A percentile compares a stretch with the other conserved stretches of the same genome.
Evolutionary conservation across 768 basidiomycete species (phyloP).

Genomic region (Lepiota brunneoincarnata): DNA sequence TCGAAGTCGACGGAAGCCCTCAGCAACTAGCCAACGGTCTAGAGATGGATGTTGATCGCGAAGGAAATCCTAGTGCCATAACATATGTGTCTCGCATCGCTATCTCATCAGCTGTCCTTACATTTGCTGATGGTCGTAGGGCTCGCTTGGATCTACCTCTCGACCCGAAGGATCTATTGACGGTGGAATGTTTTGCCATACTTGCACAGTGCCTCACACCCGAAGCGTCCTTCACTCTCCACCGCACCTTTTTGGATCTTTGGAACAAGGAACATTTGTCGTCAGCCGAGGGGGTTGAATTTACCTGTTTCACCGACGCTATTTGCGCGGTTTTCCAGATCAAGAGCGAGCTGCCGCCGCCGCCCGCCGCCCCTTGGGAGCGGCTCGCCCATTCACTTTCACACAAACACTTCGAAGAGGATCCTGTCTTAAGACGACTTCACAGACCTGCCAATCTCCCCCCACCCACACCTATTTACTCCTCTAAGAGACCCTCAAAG

Average conservation of each 20-base stretch:
- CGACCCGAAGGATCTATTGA: slow-evolving; percentile 52
- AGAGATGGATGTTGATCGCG: slow-evolving; percentile 22
- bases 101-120: slow-evolving; percentile 49
- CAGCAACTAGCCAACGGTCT: background rate
- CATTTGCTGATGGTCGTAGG: slow-evolving; percentile 48
- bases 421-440: slow-evolving; percentile 51
- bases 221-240: slow-evolving; percentile 53
- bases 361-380: slow-evolving; percentile 41
- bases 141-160: slow-evolving; percentile 53
- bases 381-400: slow-evolving; percentile 42
- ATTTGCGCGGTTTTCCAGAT: slow-evolving; percentile 48
- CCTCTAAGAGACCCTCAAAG: slow-evolving; percentile 32
- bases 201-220: slow-evolving; percentile 61
- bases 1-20: slow-evolving; percentile 23
- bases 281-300: slow-evolving; percentile 46
- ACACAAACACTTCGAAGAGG: slow-evolving; percentile 51
- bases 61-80: slow-evolving; percentile 27
- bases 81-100: slow-evolving; percentile 45
- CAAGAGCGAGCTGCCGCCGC: slow-evolving; percentile 18
- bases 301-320: slow-evolving; percentile 52
- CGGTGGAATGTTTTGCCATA: slow-evolving; percentile 55
- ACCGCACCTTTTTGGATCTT: slow-evolving; percentile 49
- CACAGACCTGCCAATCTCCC: slow-evolving; percentile 25
- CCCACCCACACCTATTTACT: slow-evolving; percentile 19
- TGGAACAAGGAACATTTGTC: slow-evolving; percentile 53